phyloP scores from a whole-genome alignment of 2,329 filamentous ascomycete species.

The Alternaria panax region DNA sequence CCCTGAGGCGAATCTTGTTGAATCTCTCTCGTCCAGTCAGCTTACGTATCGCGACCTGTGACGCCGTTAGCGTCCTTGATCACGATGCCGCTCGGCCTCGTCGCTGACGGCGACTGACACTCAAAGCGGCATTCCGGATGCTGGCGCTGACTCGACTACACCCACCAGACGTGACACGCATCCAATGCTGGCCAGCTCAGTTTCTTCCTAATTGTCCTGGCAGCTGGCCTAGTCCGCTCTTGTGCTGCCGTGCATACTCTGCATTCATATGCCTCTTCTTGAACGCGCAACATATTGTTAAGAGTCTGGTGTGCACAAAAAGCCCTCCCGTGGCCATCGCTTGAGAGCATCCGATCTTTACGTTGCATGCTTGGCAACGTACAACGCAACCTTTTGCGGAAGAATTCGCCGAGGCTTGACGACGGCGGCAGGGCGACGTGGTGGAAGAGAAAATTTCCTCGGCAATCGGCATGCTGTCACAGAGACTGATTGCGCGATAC shows the following conservation, averaged over 20 bases:
- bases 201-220: conserved; percentile 11
- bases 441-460: conserved; percentile 21
- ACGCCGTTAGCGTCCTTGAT: conserved; percentile 19
- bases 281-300: neutral
- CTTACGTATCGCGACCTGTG: conserved; percentile 21
- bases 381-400: conserved; percentile 14
- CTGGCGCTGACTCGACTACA: conserved; percentile 29
- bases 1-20: conserved; percentile 20
- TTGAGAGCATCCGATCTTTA: conserved; percentile 16
- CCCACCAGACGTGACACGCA: conserved; percentile 33
- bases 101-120: conserved; percentile 26
- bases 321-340: conserved; percentile 9
- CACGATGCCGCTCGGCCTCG: conserved; percentile 15
- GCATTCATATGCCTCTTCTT: neutral
- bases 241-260: conserved; percentile 2
- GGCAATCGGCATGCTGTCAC: conserved; percentile 10
- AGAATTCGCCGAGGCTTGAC: conserved; percentile 23
- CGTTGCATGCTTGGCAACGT: conserved; percentile 32
- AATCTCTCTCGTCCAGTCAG: conserved; percentile 26
- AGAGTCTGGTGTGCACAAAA: conserved; percentile 1
- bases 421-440: conserved; percentile 9
- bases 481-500: conserved; percentile 3
- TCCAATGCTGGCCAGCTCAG: conserved; percentile 14
- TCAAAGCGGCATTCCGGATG: conserved; percentile 38
- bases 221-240: neutral